Evolutionary conservation across 192 early-diverging fungal genomes (phyloP), one percentile per base, ranked within the genome.

Genomic region (Dimargaris verticillata): DNA sequence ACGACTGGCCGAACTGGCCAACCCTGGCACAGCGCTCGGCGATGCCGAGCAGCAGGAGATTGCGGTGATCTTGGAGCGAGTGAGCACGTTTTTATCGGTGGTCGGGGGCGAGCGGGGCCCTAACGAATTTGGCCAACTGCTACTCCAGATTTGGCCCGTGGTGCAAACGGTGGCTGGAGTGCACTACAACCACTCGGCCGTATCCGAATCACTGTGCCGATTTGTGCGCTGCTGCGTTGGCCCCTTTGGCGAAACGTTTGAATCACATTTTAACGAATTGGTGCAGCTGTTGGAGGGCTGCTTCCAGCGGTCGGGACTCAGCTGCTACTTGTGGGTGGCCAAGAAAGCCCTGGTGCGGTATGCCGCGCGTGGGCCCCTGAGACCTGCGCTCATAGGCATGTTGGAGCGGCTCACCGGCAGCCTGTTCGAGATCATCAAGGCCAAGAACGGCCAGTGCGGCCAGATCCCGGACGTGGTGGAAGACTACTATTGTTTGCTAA

Each of bases 241-340:
- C 43, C 73, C 79, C 12, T 88, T 85, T 54, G 60, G 69, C 44
- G 47, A 62, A 11, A 68, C 79, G 51, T 78, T 89, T 61, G 48
- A 66, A 0, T 76, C 81, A 13, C 61, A 88, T 7, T 57, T 87
- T 14, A 74, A 72, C 0, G 65, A 68, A 38, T 71, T 88, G 17
- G 69, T 84, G 70, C 66, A 80, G 25, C 70, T 70, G 20, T 48
- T 87, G 11, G 76, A 82, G 14, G 67, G 62, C 51, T 66, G 68
- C 10, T 91, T 83, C 67, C 72, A 77, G 42, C 66, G 70, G 44
- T 82, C 80, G 0, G 69, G 73, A 4, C 28, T 77, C 20, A 70
- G 83, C 38, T 78, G 77, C 45, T 86, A 87, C 65, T 64, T 93
- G 28, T 93, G 91, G 91, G 79, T 84, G 4, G 69, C 80, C 26